Base-by-base conservation (phyloP, 2,329 filamentous ascomycete species). In the Botrytis cinerea region DNA sequence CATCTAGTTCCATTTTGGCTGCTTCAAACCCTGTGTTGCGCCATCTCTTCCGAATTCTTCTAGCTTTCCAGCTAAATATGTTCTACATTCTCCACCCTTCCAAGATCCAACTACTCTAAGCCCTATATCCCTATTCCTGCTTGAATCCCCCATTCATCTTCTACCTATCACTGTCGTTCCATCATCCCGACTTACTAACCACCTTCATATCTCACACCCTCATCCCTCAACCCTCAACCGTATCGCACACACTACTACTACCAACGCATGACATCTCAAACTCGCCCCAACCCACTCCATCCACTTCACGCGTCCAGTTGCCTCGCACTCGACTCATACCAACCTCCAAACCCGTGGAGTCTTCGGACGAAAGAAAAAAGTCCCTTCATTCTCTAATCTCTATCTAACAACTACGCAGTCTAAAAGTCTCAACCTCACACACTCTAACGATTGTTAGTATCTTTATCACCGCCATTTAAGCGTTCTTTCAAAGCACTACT, bases 71-170 rank as follows among this genome's bases (percentile, higher is more conserved):
- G 43, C 14, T 62, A 43, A n/a, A 22, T 32, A 40, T 72, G 40
- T 59, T 61, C 22, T 46, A 38, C 32, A 45, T 35, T 32, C 16
- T 48, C 12, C 43, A 48, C 38, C 40, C 10, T 38, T 12, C 22
- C n/a, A 6, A 54, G 48, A n/a, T 54, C 48, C 25, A 12, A 51
- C 9, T 20, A 20, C n/a, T 22, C 60, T 40, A 32, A 54, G 20
- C 25, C 74, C 70, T 45, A n/a, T 73, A 20, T 76, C 78, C 35
- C 78, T 72, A 62, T 79, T 78, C 70, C 80, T 79, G 66, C 77
- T 81, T 74, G 48, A 12, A 66, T n/a, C 22, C 45, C 63, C 45
- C 43, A 51, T 48, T 25, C 22, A n/a, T 38, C 22, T 14, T 43
- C 38, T 25, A 18, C 45, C 63, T 43, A 66, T 32, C 20, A 16